Evolutionary conservation across 305 asterid species (phyloP), one percentile per base, ranked within the genome.

Genomic region (Ajuga reptans): DNA sequence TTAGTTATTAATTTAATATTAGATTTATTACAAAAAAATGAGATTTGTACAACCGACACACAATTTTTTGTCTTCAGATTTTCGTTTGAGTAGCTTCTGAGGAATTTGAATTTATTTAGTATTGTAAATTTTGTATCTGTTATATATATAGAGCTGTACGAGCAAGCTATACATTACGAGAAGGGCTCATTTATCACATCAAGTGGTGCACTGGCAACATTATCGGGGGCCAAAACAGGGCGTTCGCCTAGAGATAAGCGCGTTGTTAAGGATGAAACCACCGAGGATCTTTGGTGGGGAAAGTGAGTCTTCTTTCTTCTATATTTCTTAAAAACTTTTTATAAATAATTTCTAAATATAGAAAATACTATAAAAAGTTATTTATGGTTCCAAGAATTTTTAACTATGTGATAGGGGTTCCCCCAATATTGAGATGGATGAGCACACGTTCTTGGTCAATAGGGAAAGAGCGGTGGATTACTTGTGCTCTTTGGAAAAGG

Each of bases 381-480:
- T 59, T 12, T 17, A 52, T 41, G 36, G 43, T 15, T 0, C 60
- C 71, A 45, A 45, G 54, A 58, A 7, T 12, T 46, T 43, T 21
- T 15, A 15, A 8, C 60, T 67, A 65, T 55, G 64, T 54, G 57
- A 34, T 53, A 77, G 84, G 60, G 81, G 81, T 14, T 85, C 96
- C 2, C 97, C 97, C 61, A 92, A 90, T 57, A 88, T 90, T 71
- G 98, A 92, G 80, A 92, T 92, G 98, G 97, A 92, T 69, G 97
- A 90, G 76, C 94, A 92, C 54, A 92, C 97, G 57, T 92, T 92
- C 84, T 29, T 90, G 89, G 86, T 92, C 43, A 92, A 92, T 64
- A 84, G 98, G 78, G 98, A 92, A 77, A 82, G 98, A 73, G 98
- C 98, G 6, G 97, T 92, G 66, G 98, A 92, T 86, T 92, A 92